Evolutionary conservation across 208 protist genomes (phyloP).

Genomic region (Trypanosoma caninum): DNA sequence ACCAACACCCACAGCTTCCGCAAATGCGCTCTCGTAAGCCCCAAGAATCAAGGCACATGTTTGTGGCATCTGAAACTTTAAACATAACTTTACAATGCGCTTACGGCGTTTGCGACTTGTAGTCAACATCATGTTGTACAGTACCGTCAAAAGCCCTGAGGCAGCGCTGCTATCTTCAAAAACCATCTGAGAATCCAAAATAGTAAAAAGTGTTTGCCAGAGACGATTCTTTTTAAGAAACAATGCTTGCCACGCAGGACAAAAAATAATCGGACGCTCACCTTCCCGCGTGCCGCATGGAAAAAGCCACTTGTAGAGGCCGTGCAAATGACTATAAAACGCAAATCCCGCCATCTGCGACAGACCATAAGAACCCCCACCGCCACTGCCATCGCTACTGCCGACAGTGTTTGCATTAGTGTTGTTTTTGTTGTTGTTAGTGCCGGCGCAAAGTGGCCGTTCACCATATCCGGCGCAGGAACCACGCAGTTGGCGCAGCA

Average conservation of each 20-base stretch:
- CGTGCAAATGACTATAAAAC: conserved; percentile 17
- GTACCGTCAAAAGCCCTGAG: conserved; percentile 40
- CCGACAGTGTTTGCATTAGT: too few species aligned
- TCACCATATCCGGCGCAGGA: not conserved
- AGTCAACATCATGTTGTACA: conserved; percentile 69
- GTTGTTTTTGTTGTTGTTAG: too few species aligned
- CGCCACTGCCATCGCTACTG: not conserved
- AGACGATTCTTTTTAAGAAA: conserved; percentile 52
- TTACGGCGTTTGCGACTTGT: conserved; percentile 17
- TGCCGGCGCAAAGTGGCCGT: not conserved
- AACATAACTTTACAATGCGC: conserved; percentile 40
- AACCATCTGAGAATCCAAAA: conserved; percentile 38
- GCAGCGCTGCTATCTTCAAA: conserved; percentile 30
- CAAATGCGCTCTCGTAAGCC: conserved; percentile 18
- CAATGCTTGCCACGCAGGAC: conserved; percentile 47
- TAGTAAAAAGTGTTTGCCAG: conserved; percentile 48
- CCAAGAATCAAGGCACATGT: conserved; percentile 38
- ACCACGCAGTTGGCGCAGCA: conserved; percentile 17
- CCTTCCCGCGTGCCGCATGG: not conserved
- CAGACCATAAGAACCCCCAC: not conserved
- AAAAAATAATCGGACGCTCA: not conserved
- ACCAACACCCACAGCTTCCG: not conserved
- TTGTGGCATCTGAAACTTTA: conserved; percentile 40
- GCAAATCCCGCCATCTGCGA: not conserved
- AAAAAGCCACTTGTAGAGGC: conserved; percentile 19